A percentile compares a stretch with the other conserved stretches of the same genome.
phyloP scores from a whole-genome alignment of 495 filamentous ascomycete genomes.

The Talaromyces trachyspermus region DNA sequence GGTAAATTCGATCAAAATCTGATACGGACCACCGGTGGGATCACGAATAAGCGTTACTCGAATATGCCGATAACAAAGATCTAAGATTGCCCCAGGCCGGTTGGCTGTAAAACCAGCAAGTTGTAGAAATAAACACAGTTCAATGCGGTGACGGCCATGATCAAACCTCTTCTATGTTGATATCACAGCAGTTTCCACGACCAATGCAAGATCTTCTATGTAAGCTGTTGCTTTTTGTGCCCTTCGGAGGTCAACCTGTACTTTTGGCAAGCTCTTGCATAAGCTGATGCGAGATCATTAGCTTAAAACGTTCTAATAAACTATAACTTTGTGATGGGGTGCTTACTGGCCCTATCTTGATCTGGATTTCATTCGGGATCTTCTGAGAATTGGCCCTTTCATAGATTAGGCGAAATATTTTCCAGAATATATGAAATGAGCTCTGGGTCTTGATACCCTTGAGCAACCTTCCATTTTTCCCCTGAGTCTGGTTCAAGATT shows the following conservation, averaged over 20 bases:
- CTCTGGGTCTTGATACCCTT: conserved; percentile 17
- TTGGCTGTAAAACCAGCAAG: conserved; percentile 23
- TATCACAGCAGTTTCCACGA: conserved; percentile 19
- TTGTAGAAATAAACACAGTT: conserved; percentile 19
- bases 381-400: conserved; percentile 19
- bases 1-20: conserved; percentile 28
- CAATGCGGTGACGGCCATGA: conserved; percentile 19
- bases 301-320: conserved; percentile 9
- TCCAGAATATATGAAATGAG: conserved; percentile 21
- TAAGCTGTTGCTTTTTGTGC: conserved; percentile 21
- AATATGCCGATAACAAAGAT: conserved; percentile 23
- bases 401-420: conserved; percentile 24
- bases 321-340: conserved; percentile 4
- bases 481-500: conserved; percentile 22
- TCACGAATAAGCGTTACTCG: conserved; percentile 24
- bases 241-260: conserved; percentile 15
- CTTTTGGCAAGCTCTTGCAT: conserved; percentile 16
- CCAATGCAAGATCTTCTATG: conserved; percentile 18
- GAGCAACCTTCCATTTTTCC: conserved; percentile 22
- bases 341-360: conserved; percentile 17
- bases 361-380: conserved; percentile 19
- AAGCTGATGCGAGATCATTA: conserved; percentile 11
- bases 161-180: conserved; percentile 25
- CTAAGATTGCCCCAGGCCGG: conserved; percentile 18
- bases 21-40: conserved; percentile 19